Evolutionary conservation across 805 yeast genomes (phyloP), one percentile per base, ranked within the genome.

Genomic region (Komagataella ulmi): DNA sequence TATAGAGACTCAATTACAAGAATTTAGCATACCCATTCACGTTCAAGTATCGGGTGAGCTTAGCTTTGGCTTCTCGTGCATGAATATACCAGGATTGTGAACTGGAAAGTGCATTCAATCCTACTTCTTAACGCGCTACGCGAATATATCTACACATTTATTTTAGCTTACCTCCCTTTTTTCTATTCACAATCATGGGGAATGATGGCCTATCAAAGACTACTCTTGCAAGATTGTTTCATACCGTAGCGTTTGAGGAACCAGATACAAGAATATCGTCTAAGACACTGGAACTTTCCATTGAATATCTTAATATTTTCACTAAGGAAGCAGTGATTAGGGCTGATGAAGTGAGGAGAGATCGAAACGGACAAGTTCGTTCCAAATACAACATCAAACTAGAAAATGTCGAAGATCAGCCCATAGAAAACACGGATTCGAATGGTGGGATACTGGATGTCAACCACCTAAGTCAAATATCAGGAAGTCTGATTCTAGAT

Each of bases 271-370:
- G 74, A 18, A 74, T 80, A 46, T 68, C 81, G 0, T 64, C 70
- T 30, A 73, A 71, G 30, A 69, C 84, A 0, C 59, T 81, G 10
- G 73, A 73, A 46, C 61, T 78, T 14, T 70, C 79, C 2, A 62
- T 80, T 1, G 83, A 79, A 57, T 81, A 81, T 59, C 68, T 79
- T 17, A 64, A 73, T 45, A 65, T 80, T 59, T 81, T 81, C 58
- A 72, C 81, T 14, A 70, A 72, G 48, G 87, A 81, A 60, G 85
- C 85, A 0, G 69, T 80, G 2, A 58, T 74, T 6, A 59, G 87
- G 53, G 73, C 85, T 7, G 79, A 80, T 55, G 81, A 79, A 53
- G 78, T 73, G 49, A 58, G 67, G 23, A 21, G 61, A 7, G 81
- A 54, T 50, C 69, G 58, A 49, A 50, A 52, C 17, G 50, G 48